phyloP scores from a whole-genome alignment of 2,329 filamentous ascomycete species.

The Penicillium glabrum region DNA sequence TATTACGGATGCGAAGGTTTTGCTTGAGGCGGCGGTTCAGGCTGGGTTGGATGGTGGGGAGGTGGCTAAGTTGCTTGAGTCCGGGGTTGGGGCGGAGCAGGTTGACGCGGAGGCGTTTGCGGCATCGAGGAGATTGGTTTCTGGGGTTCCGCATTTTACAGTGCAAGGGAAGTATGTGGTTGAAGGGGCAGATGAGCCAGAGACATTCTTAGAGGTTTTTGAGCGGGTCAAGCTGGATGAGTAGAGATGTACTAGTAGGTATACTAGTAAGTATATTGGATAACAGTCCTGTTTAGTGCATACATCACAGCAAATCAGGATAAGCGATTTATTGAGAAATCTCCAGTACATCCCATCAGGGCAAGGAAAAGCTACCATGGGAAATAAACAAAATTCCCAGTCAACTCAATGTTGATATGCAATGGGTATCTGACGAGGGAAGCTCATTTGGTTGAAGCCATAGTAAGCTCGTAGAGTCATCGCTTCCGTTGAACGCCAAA shows the following conservation, averaged over 20 bases:
- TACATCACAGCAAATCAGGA: not conserved
- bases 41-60: slow-evolving; percentile 56
- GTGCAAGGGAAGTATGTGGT: slow-evolving; percentile 68
- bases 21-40: slow-evolving; percentile 54
- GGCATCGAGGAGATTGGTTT: slow-evolving; percentile 56
- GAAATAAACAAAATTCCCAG: not conserved
- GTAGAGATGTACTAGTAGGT: not conserved
- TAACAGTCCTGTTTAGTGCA: not conserved
- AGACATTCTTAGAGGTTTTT: slow-evolving; percentile 66
- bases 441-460: not conserved
- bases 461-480: slow-evolving; percentile 2
- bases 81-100: slow-evolving; percentile 55
- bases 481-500: slow-evolving; percentile 11
- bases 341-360: not conserved
- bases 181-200: slow-evolving; percentile 69
- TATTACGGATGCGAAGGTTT: slow-evolving; percentile 58
- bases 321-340: not conserved
- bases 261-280: not conserved
- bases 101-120: slow-evolving; percentile 58
- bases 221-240: slow-evolving; percentile 55
- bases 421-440: slow-evolving; percentile 1
- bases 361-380: not conserved
- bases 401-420: not conserved
- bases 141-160: slow-evolving; percentile 73
- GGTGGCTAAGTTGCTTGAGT: slow-evolving; percentile 55